Conservation (phyloP, 805 yeast species). For the Danielia oregonensis region DNA sequence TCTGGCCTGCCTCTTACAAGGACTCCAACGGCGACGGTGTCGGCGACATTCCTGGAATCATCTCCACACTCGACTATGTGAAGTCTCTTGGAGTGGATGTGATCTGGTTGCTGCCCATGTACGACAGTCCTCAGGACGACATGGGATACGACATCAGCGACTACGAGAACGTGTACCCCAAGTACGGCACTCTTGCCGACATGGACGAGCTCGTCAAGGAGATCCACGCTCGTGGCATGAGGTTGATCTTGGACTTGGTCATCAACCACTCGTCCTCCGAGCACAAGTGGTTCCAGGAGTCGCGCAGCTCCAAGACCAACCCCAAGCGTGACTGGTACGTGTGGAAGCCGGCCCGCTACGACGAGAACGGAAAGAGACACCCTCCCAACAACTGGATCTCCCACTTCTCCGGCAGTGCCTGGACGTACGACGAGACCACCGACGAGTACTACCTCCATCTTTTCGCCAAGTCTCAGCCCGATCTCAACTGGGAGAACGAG, state of each 20-base stretch:
- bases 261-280: slow-evolving; percentile 55
- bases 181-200: slow-evolving; percentile 53
- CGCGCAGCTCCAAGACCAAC: slow-evolving; percentile 45
- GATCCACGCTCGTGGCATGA: slow-evolving; percentile 48
- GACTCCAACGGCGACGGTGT: slow-evolving; percentile 58
- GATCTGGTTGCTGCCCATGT: slow-evolving; percentile 57
- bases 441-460: slow-evolving; percentile 53
- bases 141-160: slow-evolving; percentile 62
- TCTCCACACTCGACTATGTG: slow-evolving; percentile 49
- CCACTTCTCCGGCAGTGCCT: slow-evolving; percentile 51
- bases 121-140: slow-evolving; percentile 56
- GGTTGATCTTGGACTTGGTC: slow-evolving; percentile 51
- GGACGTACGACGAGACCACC: slow-evolving; percentile 53
- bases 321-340: slow-evolving; percentile 61
- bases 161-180: slow-evolving; percentile 48
- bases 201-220: slow-evolving; percentile 46
- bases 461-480: slow-evolving; percentile 55
- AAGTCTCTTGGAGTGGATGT: slow-evolving; percentile 47
- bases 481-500: slow-evolving; percentile 58
- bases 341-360: slow-evolving; percentile 51
- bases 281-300: slow-evolving; percentile 58
- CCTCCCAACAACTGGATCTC: slow-evolving; percentile 60
- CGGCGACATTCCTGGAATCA: slow-evolving; percentile 55
- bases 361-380: slow-evolving; percentile 44
- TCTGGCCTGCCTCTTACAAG: slow-evolving; percentile 59